Evolutionary conservation across 1,284 basidiomycete genomes (phyloP), one percentile per base, ranked within the genome.

Genomic region (Stereum hirsutum): DNA sequence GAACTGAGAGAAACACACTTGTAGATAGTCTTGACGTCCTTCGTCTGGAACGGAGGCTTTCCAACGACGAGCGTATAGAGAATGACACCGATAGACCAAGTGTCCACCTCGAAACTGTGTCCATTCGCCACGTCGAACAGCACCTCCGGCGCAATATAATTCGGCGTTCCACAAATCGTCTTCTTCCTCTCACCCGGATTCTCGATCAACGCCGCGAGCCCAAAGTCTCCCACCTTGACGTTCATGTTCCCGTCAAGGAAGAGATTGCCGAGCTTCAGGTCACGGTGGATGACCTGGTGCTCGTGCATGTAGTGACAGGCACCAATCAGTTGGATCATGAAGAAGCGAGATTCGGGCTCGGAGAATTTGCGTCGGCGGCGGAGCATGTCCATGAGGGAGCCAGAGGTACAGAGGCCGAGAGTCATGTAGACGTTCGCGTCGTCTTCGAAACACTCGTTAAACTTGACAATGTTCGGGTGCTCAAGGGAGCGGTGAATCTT

Each of bases 81-180:
- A 49, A 99, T 98, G 41, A 99, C 95, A 10, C 95, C 96, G 41
- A 96, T 87, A 5, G 89, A 92, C 96, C 95, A 99, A 7, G 94
- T 88, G 58, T 99, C 95, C 27, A 98, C 95, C 65, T 98, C 95
- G 57, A 97, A 99, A 59, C 89, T 93, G 64, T 99, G 95, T 0
- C 95, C 93, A 53, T 93, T 94, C 21, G 84, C 89, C 34, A 88
- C 90, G 60, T 97, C 93, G 61, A 97, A 98, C 47, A 99, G 68
- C 26, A 99, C 93, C 60, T 99, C 95, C 0, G 95, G 96, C 0
- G 96, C 96, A 52, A 99, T 98, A 62, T 99, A 98, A 61, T 99
- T 98, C 1, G 95, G 96, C 1, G 95, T 99, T 5, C 95, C 96
- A 55, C 95, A 98, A 39, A 98, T 95, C 0, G 95, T 99, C 78